Percentiles rank a stretch among this genome's conserved stretches.
phyloP scores from a whole-genome alignment of 1,139 yeast species.

The Blastobotrys buckinghamii region DNA sequence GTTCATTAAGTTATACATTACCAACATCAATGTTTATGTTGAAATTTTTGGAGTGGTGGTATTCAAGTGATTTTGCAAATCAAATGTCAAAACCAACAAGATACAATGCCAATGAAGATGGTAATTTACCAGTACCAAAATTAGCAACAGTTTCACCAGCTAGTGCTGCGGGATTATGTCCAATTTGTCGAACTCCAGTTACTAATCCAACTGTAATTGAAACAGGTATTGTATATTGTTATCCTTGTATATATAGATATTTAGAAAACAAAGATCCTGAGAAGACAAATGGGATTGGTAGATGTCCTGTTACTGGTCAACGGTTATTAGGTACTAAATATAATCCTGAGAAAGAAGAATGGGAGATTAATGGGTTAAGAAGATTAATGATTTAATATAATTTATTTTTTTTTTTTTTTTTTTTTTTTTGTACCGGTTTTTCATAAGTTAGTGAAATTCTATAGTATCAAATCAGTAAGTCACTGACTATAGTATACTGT shows the following conservation, averaged over 20 bases:
- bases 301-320: slow-evolving; percentile 82
- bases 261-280: slow-evolving; percentile 41
- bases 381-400: slow-evolving; percentile 49
- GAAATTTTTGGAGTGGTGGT: slow-evolving; percentile 95
- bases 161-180: slow-evolving; percentile 41
- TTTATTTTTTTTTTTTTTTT: neutral
- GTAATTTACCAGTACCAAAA: slow-evolving; percentile 49
- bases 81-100: slow-evolving; percentile 53
- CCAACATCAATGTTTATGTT: slow-evolving; percentile 81
- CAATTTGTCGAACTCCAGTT: slow-evolving; percentile 61
- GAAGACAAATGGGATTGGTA: slow-evolving; percentile 46
- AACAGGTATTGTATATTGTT: slow-evolving; percentile 88
- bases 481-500: too few species aligned
- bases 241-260: slow-evolving; percentile 72
- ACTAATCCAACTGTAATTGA: slow-evolving; percentile 83
- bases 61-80: slow-evolving; percentile 65
- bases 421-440: too few species aligned
- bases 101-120: slow-evolving; percentile 36
- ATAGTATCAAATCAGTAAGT: too few species aligned
- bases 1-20: slow-evolving; percentile 41
- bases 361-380: slow-evolving; percentile 75
- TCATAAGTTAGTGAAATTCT: too few species aligned
- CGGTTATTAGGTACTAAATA: slow-evolving; percentile 67
- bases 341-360: slow-evolving; percentile 50
- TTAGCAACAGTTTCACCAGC: slow-evolving; percentile 7